Percentiles rank a stretch among this genome's conserved stretches.
These are phyloP conservation scores for Wickerhamiella sergipiensis DNA, from an alignment of 805 yeast species.

Conservation along the genomic window DNA sequence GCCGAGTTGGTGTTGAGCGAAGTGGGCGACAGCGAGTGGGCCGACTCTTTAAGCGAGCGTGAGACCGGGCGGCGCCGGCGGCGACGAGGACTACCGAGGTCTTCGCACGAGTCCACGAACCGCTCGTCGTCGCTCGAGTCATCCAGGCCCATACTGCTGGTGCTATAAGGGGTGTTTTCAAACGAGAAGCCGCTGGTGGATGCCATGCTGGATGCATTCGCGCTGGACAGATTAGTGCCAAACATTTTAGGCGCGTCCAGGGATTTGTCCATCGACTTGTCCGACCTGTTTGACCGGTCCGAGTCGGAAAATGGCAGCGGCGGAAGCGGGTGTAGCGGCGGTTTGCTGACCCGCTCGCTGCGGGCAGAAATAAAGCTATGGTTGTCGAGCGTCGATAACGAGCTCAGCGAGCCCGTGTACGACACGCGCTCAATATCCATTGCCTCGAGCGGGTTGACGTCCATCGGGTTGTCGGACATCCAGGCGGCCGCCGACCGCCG, in stretches of 20 bases:
- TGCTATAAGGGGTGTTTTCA: background rate
- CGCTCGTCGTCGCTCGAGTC: background rate
- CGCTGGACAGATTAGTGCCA: too few species aligned
- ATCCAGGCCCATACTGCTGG: background rate
- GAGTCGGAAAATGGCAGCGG: background rate
- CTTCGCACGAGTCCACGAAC: background rate
- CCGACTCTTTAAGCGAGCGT: too few species aligned
- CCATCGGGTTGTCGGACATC: background rate
- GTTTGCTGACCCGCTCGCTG: background rate
- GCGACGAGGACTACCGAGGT: background rate
- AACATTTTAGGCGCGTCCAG: too few species aligned
- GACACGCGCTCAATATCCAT: constrained; percentile 4
- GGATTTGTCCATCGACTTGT: background rate
- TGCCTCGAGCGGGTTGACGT: background rate
- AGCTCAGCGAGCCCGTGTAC: constrained; percentile 4
- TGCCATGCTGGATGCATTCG: too few species aligned
- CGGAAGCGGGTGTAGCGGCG: background rate
- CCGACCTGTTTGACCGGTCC: background rate
- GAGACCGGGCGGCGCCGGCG: background rate
- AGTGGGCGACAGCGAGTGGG: too few species aligned
- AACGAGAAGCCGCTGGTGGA: background rate
- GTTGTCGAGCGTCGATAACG: constrained; percentile 1
- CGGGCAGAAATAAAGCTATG: background rate
- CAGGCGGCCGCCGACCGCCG: constrained; percentile 1
- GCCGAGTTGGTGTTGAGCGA: too few species aligned